Percentiles rank a stretch among this genome's conserved stretches.
phyloP scores from a whole-genome alignment of 306 rosid species.

The Cicer yamashitae region DNA sequence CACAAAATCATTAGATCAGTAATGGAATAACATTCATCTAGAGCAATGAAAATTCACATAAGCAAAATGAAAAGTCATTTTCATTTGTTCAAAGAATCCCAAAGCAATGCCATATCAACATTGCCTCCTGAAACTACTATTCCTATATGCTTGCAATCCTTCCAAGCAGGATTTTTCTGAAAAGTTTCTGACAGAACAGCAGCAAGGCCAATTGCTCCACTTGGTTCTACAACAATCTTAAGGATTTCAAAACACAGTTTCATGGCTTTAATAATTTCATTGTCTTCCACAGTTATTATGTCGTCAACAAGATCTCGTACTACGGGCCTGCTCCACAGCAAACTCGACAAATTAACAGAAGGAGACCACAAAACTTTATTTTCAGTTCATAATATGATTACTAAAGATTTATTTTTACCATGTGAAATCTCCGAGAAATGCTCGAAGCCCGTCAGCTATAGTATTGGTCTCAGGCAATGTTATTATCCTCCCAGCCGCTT shows the following conservation, averaged over 20 bases:
- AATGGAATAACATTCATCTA: conserved; percentile 16
- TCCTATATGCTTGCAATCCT: conserved; percentile 74
- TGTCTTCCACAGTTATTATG: conserved; percentile 73
- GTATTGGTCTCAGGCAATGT: conserved; percentile 77
- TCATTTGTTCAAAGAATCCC: conserved; percentile 69
- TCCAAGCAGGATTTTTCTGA: conserved; percentile 70
- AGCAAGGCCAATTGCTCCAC: conserved; percentile 97
- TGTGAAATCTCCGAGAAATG: conserved; percentile 80
- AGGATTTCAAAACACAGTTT: conserved; percentile 77
- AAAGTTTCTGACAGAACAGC: conserved; percentile 82
- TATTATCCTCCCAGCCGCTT: conserved; percentile 82
- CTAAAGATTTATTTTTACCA: conserved; percentile 57
- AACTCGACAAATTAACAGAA: conserved; percentile 20
- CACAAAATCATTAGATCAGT: conserved; percentile 8
- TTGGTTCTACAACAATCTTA: conserved; percentile 85
- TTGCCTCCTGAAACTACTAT: conserved; percentile 90
- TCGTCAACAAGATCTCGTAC: conserved; percentile 88
- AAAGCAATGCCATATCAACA: conserved; percentile 71
- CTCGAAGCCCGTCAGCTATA: conserved; percentile 90
- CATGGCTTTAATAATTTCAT: conserved; percentile 81
- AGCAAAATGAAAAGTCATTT: conserved; percentile 23
- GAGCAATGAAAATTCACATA: conserved; percentile 32
- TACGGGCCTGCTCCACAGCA: conserved; percentile 68
- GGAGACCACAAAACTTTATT: conserved; percentile 5
- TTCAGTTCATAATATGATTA: conserved; percentile 37